Percentiles rank a stretch among this genome's conserved stretches.
Conservation (phyloP, 2,329 filamentous ascomycete species). For the Raffaelea ambrosiae region DNA sequence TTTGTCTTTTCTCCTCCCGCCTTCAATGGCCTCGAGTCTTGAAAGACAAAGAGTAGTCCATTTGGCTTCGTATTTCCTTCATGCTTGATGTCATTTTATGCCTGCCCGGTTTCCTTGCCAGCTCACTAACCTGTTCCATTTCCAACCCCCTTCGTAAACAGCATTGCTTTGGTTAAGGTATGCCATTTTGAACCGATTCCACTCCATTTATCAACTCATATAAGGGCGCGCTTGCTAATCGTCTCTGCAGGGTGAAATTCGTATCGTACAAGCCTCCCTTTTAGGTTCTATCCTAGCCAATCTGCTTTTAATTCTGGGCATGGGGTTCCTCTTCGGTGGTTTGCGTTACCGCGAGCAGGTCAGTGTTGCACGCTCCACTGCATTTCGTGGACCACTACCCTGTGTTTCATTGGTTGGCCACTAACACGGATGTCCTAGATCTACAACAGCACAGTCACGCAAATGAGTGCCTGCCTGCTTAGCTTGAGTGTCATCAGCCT, state of each 20-base stretch:
- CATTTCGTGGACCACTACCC: too few relatives aligned
- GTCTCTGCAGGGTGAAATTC: conserved; percentile 60
- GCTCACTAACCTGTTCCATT: conserved; percentile 23
- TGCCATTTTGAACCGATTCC: conserved; percentile 8
- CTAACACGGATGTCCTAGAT: conserved; percentile 42
- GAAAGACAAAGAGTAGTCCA: too few relatives aligned
- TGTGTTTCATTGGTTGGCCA: not conserved
- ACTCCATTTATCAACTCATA: conserved; percentile 12
- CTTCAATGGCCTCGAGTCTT: not conserved
- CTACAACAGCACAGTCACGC: conserved; percentile 90
- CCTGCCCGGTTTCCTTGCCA: too few relatives aligned
- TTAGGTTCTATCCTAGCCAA: conserved; percentile 87
- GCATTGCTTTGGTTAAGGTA: conserved; percentile 67
- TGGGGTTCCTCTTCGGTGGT: conserved; percentile 83
- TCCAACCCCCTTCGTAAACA: conserved; percentile 25
- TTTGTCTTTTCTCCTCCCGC: not conserved
- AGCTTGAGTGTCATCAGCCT: conserved; percentile 87
- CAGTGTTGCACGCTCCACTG: conserved; percentile 12
- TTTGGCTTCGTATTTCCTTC: too few relatives aligned
- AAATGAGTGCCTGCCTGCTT: conserved; percentile 90
- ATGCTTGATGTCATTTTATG: too few relatives aligned
- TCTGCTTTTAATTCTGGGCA: conserved; percentile 78
- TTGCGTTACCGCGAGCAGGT: conserved; percentile 81
- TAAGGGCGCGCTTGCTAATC: conserved; percentile 10
- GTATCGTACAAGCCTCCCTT: conserved; percentile 84